Evolutionary conservation across 495 filamentous ascomycete species (phyloP).

Genomic region (Aspergillus heteromorphus): DNA sequence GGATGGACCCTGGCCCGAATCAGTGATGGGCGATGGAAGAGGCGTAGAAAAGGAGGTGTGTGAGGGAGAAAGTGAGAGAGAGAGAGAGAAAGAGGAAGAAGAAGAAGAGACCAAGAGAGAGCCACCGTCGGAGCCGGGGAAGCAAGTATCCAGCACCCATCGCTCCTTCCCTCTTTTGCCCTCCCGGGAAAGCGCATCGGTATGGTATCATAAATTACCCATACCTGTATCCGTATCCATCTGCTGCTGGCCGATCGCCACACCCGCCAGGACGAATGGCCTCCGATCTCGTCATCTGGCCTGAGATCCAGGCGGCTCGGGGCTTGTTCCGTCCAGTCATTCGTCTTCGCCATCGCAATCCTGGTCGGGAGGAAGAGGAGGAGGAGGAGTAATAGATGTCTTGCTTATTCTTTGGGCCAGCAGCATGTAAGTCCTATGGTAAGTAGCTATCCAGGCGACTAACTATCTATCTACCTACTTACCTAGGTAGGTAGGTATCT

Average conservation of each 20-base stretch:
- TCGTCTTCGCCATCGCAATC: neutral
- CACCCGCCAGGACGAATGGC: neutral
- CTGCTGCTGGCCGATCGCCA: constrained; percentile 5
- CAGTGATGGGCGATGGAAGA: neutral
- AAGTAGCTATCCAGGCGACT: too few species aligned
- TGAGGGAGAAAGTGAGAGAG: neutral
- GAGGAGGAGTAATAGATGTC: too few species aligned
- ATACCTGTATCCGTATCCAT: neutral
- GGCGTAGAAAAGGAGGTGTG: neutral
- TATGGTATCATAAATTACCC: too few species aligned
- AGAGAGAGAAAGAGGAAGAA: too few species aligned
- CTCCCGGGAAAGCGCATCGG: neutral
- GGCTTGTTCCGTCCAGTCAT: neutral
- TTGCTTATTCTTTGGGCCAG: too few species aligned
- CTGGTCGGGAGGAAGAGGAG: too few species aligned
- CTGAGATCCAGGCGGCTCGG: neutral
- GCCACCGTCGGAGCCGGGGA: too few species aligned
- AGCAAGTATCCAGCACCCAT: neutral
- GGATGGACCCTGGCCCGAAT: neutral
- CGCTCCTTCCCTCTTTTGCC: neutral
- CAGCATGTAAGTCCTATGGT: too few species aligned
- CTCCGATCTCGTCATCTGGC: neutral
- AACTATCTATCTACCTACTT: too few species aligned
- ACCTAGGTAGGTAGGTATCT: too few species aligned
- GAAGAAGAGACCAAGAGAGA: neutral